Evolutionary conservation across 2,329 filamentous ascomycete genomes (phyloP).

Genomic region (Fusarium setosum): DNA sequence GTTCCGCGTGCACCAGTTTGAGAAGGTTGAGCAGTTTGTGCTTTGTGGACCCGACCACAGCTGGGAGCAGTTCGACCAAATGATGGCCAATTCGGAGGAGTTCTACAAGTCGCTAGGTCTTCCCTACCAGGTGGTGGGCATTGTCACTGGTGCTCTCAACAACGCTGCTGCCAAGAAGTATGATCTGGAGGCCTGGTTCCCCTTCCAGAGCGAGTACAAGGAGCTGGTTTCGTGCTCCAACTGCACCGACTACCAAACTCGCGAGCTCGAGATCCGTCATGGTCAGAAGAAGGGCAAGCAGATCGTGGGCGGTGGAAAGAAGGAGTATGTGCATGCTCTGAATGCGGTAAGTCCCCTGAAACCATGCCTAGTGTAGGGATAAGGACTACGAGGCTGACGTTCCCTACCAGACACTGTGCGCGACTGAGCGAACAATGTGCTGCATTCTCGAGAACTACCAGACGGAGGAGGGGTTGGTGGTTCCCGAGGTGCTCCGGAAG

Average conservation of each 20-base stretch:
- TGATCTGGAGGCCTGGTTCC: conserved; percentile 97
- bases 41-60: conserved; percentile 88
- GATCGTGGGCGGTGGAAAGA: conserved; percentile 76
- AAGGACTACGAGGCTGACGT: conserved; percentile 12
- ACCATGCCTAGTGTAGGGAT: not conserved
- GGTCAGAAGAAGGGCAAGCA: conserved; percentile 75
- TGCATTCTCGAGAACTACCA: conserved; percentile 98
- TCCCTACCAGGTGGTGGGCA: conserved; percentile 91
- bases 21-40: conserved; percentile 88
- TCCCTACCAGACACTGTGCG: conserved; percentile 76
- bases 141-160: conserved; percentile 96
- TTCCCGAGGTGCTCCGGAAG: conserved; percentile 86
- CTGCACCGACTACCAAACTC: conserved; percentile 97
- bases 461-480: conserved; percentile 83
- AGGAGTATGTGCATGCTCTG: conserved; percentile 94
- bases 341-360: conserved; percentile 67
- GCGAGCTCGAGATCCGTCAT: conserved; percentile 92
- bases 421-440: conserved; percentile 92
- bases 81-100: conserved; percentile 91
- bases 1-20: conserved; percentile 98
- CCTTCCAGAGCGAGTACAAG: conserved; percentile 97
- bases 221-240: conserved; percentile 98
- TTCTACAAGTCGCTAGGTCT: conserved; percentile 93
- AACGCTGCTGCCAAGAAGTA: conserved; percentile 84
- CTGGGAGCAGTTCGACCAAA: conserved; percentile 92